Evolutionary conservation across 371 early-diverging fungal genomes (phyloP), one percentile per base, ranked within the genome.

Genomic region (Lichtheimia corymbifera): DNA sequence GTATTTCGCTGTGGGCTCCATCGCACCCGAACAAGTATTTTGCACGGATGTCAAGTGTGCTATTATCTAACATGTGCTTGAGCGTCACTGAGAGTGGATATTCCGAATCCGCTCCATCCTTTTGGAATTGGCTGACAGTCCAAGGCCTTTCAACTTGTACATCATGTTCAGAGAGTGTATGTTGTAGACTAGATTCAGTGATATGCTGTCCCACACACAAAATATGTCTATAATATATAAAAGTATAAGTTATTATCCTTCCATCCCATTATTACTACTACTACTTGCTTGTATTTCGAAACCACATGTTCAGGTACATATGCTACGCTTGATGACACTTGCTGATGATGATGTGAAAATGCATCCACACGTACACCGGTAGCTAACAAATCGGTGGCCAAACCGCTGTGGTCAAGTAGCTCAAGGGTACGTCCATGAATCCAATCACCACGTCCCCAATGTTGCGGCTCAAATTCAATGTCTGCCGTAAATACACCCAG

Each of bases 391-490:
- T 77, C 74, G 14, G 43, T 20, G 17, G 42, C 61, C 17, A 77
- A 57, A 12, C 64, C 66, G 1, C 66, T 72, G 54, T 61, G 52
- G 30, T 74, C 74, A 5, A 77, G 50, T 2, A 77, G 47, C 54
- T 74, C 74, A 20, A 77, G 61, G 0, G 77, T 77, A 53, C 77
- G 66, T 0, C 77, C 77, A 47, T 74, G 74, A n/a, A 77, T 65
- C 74, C 74, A 73, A 45, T 77, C 77, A 40, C 77, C 77, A 50
- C 77, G 65, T 24, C 77, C 77, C 77, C 77, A 77, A 58, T 77
- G 77, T n/a, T 73, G 74, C n/a, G 77, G 77, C 28, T 73, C 72
- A 28, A 59, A 61, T 51, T 74, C 77, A 41, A 74, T 68, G 53
- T 74, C 74, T 74, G 49, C 35, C 9, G 35, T 35, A n/a, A 4